Evolutionary conservation across 2,329 filamentous ascomycete species (phyloP).

Genomic region (Teratosphaeria viscida): DNA sequence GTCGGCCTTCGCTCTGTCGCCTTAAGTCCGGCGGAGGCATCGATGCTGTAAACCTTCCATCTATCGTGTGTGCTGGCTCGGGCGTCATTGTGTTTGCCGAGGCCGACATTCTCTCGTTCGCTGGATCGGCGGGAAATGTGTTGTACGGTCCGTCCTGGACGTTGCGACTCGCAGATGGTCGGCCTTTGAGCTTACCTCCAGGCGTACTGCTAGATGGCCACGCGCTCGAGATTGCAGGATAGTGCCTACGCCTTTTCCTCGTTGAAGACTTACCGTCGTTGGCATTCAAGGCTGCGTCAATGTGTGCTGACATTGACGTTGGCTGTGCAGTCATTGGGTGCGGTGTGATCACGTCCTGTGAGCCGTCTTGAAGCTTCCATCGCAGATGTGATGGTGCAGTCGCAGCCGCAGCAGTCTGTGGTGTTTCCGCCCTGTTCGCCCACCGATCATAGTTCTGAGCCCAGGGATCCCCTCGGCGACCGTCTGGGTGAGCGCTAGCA

Average conservation of each 20-base stretch:
- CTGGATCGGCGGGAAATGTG: conserved; percentile 55
- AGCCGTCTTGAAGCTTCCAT: conserved; percentile 20
- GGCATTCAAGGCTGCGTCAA: conserved; percentile 35
- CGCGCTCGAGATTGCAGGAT: conserved; percentile 80
- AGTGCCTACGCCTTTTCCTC: conserved; percentile 54
- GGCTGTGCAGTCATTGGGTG: conserved; percentile 74
- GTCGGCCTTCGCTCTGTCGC: conserved; percentile 25
- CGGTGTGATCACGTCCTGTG: conserved; percentile 31
- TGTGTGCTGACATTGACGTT: conserved; percentile 34
- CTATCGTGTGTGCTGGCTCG: conserved; percentile 9
- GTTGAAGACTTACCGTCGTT: conserved; percentile 57
- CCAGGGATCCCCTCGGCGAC: conserved; percentile 43
- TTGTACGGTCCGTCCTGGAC: conserved; percentile 57
- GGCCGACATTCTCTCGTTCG: conserved; percentile 9
- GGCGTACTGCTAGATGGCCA: conserved; percentile 61
- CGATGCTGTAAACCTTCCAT: conserved; percentile 44
- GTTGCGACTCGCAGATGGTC: conserved; percentile 65
- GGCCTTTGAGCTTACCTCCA: conserved; percentile 63
- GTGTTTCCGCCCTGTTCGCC: conserved; percentile 24
- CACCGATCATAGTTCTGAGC: conserved; percentile 28
- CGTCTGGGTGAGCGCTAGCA: conserved; percentile 45
- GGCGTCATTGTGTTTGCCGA: conserved; percentile 32
- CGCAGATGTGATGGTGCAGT: conserved; percentile 28
- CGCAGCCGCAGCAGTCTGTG: conserved; percentile 34
- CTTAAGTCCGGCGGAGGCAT: conserved; percentile 29